phyloP scores from a whole-genome alignment of 73 alveolate species.

The Paramecium primaurelia region DNA sequence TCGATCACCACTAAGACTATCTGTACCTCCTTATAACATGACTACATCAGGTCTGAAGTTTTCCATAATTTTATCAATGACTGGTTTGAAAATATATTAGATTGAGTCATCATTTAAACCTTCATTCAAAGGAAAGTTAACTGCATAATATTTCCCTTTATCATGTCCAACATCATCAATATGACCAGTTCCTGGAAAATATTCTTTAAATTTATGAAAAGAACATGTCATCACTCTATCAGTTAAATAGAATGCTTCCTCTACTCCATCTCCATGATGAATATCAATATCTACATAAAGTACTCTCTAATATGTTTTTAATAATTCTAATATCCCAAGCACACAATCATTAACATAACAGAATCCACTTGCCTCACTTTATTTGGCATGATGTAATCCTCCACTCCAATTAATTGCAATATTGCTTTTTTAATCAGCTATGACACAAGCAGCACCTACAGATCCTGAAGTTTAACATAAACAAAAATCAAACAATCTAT shows the following conservation, averaged over 20 bases:
- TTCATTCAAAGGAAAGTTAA: constrained; percentile 94
- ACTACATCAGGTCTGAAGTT: constrained; percentile 77
- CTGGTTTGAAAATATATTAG: constrained; percentile 83
- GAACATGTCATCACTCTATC: constrained; percentile 97
- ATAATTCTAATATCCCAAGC: constrained; percentile 88
- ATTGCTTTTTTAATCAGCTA: constrained; percentile 73
- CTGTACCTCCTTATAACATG: constrained; percentile 69
- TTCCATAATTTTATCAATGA: constrained; percentile 82
- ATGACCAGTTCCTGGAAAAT: constrained; percentile 99
- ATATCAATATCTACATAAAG: constrained; percentile 97
- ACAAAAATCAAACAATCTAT: constrained; percentile 91
- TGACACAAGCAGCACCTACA: constrained; percentile 71
- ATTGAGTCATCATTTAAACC: constrained; percentile 97
- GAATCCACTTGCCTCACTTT: constrained; percentile 97
- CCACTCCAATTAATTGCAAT: constrained; percentile 98
- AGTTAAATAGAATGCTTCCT: constrained; percentile 98
- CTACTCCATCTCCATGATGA: constrained; percentile 99
- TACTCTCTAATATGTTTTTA: constrained; percentile 84
- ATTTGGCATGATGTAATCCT: constrained; percentile 98
- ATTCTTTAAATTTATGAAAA: constrained; percentile 97
- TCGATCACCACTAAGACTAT: constrained; percentile 95
- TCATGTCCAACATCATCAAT: constrained; percentile 95
- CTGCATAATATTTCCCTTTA: constrained; percentile 94
- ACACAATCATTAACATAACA: constrained; percentile 98
- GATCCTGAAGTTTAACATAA: constrained; percentile 86